These are phyloP conservation scores for Leptographium galeiforme DNA, from an alignment of 2,329 filamentous ascomycete genomes.

Conservation along the genomic window DNA sequence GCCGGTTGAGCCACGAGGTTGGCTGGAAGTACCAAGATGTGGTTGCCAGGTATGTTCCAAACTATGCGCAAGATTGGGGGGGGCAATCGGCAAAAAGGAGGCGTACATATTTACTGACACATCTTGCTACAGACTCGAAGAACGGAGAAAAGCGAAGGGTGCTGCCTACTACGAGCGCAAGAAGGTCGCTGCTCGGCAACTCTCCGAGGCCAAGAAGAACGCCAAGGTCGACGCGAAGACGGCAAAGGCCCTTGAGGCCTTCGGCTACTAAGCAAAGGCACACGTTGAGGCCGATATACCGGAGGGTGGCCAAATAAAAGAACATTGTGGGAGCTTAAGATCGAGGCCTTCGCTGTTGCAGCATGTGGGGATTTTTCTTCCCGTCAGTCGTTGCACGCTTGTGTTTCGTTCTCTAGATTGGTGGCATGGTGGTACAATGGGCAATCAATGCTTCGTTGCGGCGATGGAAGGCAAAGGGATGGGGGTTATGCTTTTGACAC, in stretches of 20 bases:
- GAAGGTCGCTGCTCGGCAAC: conserved; percentile 86
- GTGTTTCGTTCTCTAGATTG: conserved; percentile 9
- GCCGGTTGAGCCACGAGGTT: conserved; percentile 94
- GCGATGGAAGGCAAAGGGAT: conserved; percentile 1
- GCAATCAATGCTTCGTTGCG: conserved; percentile 7
- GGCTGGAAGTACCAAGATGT: conserved; percentile 99
- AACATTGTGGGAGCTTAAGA: neutral
- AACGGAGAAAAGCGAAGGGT: conserved; percentile 99
- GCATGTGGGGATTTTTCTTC: neutral
- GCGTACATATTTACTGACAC: neutral
- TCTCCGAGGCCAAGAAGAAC: conserved; percentile 85
- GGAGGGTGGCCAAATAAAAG: neutral
- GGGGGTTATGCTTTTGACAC: neutral
- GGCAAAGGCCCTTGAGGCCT: conserved; percentile 74
- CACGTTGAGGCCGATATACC: neutral
- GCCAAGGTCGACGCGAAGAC: conserved; percentile 78
- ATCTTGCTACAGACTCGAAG: conserved; percentile 63
- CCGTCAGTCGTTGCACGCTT: conserved; percentile 1
- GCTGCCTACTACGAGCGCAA: conserved; percentile 99
- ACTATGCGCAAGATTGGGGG: neutral
- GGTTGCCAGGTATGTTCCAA: conserved; percentile 74
- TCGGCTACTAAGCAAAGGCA: conserved; percentile 61
- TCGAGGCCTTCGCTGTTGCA: neutral
- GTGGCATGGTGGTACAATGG: conserved; percentile 3
- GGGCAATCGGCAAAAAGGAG: neutral